These are phyloP conservation scores for Barbarea vulgaris DNA, from an alignment of 345 rosid species.

Conservation along the genomic window DNA sequence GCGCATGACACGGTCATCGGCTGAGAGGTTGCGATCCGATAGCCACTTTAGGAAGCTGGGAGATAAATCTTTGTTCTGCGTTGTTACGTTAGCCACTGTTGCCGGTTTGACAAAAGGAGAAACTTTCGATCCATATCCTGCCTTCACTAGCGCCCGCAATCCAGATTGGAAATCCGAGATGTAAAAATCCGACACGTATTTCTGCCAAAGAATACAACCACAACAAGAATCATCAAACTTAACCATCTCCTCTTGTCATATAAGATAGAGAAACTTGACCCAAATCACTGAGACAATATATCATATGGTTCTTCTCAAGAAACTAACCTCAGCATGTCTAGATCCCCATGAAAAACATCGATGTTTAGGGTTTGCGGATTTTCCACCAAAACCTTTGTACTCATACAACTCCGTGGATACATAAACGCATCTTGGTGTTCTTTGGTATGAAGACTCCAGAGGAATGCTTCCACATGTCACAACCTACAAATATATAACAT, in stretches of 20 bases:
- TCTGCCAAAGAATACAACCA: slow-evolving; percentile 50
- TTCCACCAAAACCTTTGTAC: slow-evolving; percentile 80
- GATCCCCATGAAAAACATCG: slow-evolving; percentile 87
- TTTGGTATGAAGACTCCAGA: slow-evolving; percentile 85
- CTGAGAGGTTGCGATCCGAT: slow-evolving; percentile 70
- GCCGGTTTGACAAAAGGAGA: slow-evolving; percentile 78
- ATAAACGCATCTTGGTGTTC: slow-evolving; percentile 76
- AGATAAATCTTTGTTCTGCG: slow-evolving; percentile 64
- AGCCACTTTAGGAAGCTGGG: slow-evolving; percentile 83
- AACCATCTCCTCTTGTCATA: not conserved
- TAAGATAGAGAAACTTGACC: not conserved
- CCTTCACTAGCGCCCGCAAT: slow-evolving; percentile 83
- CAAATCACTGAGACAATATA: not conserved
- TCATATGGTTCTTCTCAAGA: not conserved
- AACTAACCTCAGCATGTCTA: slow-evolving; percentile 69
- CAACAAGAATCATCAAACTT: slow-evolving; percentile 15
- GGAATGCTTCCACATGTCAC: slow-evolving; percentile 97
- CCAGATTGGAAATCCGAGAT: slow-evolving; percentile 95
- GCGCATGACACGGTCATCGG: slow-evolving; percentile 77
- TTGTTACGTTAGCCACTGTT: slow-evolving; percentile 67
- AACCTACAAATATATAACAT: slow-evolving; percentile 53
- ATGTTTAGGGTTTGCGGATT: slow-evolving; percentile 76
- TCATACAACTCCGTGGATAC: slow-evolving; percentile 83
- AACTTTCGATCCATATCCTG: slow-evolving; percentile 91
- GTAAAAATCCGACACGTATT: slow-evolving; percentile 84